These are phyloP conservation scores for Saccharomycopsis babjevae DNA, from an alignment of 805 yeast species.

Conservation along the genomic window DNA sequence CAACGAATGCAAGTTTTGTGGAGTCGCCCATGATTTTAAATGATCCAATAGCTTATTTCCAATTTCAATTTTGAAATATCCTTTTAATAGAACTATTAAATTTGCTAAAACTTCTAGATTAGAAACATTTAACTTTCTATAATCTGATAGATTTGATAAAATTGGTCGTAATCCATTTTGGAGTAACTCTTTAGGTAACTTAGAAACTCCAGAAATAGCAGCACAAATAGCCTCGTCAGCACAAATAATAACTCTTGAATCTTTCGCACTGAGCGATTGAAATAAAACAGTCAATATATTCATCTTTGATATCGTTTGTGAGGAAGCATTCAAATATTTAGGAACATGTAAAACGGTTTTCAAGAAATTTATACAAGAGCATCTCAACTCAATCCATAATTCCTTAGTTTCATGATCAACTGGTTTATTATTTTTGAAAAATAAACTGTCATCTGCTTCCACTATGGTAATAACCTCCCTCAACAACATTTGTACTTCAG, in stretches of 20 bases:
- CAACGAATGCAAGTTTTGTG: slow-evolving; percentile 59
- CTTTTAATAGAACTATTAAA: slow-evolving; percentile 72
- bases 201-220: slow-evolving; percentile 74
- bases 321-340: slow-evolving; percentile 67
- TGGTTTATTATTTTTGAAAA: slow-evolving; percentile 70
- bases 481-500: slow-evolving; percentile 73
- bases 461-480: slow-evolving; percentile 88
- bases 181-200: slow-evolving; percentile 85
- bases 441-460: slow-evolving; percentile 93
- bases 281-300: slow-evolving; percentile 87
- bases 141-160: slow-evolving; percentile 90
- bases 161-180: slow-evolving; percentile 94
- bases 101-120: slow-evolving; percentile 89
- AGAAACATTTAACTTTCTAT: slow-evolving; percentile 75
- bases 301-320: slow-evolving; percentile 60
- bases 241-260: slow-evolving; percentile 81
- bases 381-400: slow-evolving; percentile 75
- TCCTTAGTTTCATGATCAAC: slow-evolving; percentile 82
- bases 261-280: slow-evolving; percentile 78
- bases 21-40: slow-evolving; percentile 91
- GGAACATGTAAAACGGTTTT: slow-evolving; percentile 78
- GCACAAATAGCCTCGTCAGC: slow-evolving; percentile 81
- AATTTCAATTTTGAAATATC: slow-evolving; percentile 95
- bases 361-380: slow-evolving; percentile 78
- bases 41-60: slow-evolving; percentile 91